A percentile compares a stretch with the other conserved stretches of the same genome.
Conservation (phyloP, 305 asterid genomes). For the Solanum aculeatissimum region DNA sequence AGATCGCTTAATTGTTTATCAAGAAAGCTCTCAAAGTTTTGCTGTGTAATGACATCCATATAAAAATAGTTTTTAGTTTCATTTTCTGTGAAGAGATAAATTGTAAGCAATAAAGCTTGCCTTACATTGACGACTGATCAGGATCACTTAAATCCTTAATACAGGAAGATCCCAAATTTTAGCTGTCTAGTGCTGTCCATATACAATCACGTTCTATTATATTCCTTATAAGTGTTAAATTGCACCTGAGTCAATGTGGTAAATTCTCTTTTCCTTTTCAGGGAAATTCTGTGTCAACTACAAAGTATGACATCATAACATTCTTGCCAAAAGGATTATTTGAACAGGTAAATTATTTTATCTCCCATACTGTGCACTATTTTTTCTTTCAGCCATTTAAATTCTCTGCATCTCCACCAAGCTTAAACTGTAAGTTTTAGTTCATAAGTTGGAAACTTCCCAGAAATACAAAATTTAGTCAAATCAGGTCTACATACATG, state of each 20-base stretch:
- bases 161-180: not conserved
- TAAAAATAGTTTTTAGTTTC: not conserved
- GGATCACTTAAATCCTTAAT: not conserved
- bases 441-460: not conserved
- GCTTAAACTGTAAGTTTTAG: not conserved
- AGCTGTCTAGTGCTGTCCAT: not conserved
- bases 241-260: not conserved
- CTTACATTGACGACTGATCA: not conserved
- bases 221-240: not conserved
- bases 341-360: slow-evolving; percentile 75
- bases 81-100: not conserved
- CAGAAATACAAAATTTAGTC: not conserved
- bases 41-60: not conserved
- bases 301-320: slow-evolving; percentile 83
- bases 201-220: not conserved
- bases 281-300: slow-evolving; percentile 97
- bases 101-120: not conserved
- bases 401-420: not conserved
- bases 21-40: not conserved
- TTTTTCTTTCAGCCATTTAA: not conserved
- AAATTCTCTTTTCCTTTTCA: slow-evolving; percentile 23
- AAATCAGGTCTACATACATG: not conserved
- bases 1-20: not conserved
- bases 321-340: slow-evolving; percentile 95
- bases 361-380: not conserved